Percentiles rank a stretch among this genome's conserved stretches.
Evolutionary conservation across 148 eudicot genomes (phyloP).

Genomic region (Simmondsia chinensis): DNA sequence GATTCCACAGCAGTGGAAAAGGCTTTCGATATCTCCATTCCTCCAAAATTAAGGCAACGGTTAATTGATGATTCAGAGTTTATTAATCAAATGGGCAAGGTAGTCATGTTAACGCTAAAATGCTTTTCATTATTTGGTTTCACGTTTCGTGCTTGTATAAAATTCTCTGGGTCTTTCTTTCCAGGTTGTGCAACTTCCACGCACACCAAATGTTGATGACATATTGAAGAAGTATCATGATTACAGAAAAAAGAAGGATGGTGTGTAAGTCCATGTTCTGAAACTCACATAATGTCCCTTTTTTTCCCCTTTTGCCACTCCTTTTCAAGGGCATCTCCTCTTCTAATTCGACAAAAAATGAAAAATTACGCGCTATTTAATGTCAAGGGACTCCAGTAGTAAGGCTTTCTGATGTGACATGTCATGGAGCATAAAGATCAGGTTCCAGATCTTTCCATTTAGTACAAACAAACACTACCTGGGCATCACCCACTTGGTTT

Average conservation of each 20-base stretch:
- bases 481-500: too few species aligned
- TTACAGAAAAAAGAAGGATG: constrained; percentile 28
- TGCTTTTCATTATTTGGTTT: too few species aligned
- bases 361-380: too few species aligned
- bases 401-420: too few species aligned
- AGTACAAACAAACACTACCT: too few species aligned
- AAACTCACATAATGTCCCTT: background rate
- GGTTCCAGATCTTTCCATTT: too few species aligned
- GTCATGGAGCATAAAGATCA: too few species aligned
- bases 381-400: too few species aligned
- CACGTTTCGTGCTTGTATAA: too few species aligned
- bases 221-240: constrained; percentile 40
- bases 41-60: constrained; percentile 43
- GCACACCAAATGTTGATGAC: constrained; percentile 44
- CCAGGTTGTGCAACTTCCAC: constrained; percentile 64
- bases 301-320: too few species aligned
- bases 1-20: constrained; percentile 24
- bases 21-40: constrained; percentile 30
- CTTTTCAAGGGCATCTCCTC: too few species aligned
- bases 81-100: constrained; percentile 49
- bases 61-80: constrained; percentile 46
- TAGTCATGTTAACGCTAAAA: constrained; percentile 8
- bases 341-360: too few species aligned
- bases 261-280: constrained; percentile 26
- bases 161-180: constrained; percentile 1